Conservation (phyloP, 148 eudicot species). For the Diospyros lotus region DNA sequence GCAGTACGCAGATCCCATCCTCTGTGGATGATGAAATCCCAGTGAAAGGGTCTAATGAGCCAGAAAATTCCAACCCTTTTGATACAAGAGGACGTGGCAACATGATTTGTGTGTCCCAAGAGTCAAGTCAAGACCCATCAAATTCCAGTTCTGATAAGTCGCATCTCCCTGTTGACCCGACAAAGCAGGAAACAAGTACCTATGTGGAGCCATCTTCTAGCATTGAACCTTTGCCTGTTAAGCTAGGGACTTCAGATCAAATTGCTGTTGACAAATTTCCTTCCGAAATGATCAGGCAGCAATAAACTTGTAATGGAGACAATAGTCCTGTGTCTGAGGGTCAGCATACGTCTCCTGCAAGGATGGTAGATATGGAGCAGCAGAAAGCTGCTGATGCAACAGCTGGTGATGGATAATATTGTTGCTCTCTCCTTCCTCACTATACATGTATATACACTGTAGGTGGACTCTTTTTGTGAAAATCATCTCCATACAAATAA, state of each 20-base stretch:
- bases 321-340: background rate
- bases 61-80: background rate
- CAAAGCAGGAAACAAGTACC: background rate
- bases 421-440: background rate
- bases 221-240: slow-evolving; percentile 1
- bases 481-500: background rate
- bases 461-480: background rate
- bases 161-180: background rate
- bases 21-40: background rate
- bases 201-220: background rate
- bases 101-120: background rate
- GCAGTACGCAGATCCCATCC: background rate
- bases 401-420: slow-evolving; percentile 2
- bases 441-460: background rate
- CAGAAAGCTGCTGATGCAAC: slow-evolving; percentile 4
- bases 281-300: background rate
- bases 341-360: slow-evolving; percentile 4
- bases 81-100: background rate
- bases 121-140: background rate
- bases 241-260: background rate
- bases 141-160: background rate
- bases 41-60: background rate
- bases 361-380: background rate
- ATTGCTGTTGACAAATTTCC: background rate
- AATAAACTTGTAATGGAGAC: background rate